Base-by-base conservation (phyloP, 768 basidiomycete genomes). In the Auricularia sp. region DNA sequence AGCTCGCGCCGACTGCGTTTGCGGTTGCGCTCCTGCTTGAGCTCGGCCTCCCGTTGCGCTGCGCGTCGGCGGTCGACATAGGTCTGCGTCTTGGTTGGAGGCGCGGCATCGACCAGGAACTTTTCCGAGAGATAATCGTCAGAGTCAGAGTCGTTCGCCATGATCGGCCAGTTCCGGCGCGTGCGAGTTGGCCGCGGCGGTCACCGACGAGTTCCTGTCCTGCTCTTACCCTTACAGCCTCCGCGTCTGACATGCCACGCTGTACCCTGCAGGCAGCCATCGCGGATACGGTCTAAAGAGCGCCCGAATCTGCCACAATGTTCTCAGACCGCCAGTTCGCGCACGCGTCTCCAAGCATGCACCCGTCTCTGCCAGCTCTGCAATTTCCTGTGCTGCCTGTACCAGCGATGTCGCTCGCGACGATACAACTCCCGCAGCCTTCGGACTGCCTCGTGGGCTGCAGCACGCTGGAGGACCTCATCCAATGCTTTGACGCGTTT, bases 121-220 rank as follows among this genome's bases (percentile, higher is more conserved):
- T 91, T 93, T 79, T 92, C 90, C 37, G 91, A 92, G 62, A 94
- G 82, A 72, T 94, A 94, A 77, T 94, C 89, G 69, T 90, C 90
- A 70, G 93, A 91, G 66, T 83, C 85, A 29, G 56, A 59, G 67
- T 83, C 84, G 62, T 86, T 85, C 88, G 89, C 90, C 68, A 62
- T 56, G 66, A 21, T 21, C 10, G n/a, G 51, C 42, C 21, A 21
- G 29, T 54, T 0, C 39, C 39, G 39, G 39, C 13, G 39, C 39
- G 39, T 14, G 39, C 13, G 29, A 29, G 29, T 29, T 29, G 29
- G 29, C 29, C 29, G 29, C 29, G 29, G 29, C 29, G 29, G 29
- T 29, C 29, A 29, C 29, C 29, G 29, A 29, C 29, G 29, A 29
- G 29, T 29, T 29, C 29, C 29, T 29, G 29, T 29, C 29, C 29